Base-by-base conservation (phyloP, 768 basidiomycete genomes). In the Kwoniella sp. region DNA sequence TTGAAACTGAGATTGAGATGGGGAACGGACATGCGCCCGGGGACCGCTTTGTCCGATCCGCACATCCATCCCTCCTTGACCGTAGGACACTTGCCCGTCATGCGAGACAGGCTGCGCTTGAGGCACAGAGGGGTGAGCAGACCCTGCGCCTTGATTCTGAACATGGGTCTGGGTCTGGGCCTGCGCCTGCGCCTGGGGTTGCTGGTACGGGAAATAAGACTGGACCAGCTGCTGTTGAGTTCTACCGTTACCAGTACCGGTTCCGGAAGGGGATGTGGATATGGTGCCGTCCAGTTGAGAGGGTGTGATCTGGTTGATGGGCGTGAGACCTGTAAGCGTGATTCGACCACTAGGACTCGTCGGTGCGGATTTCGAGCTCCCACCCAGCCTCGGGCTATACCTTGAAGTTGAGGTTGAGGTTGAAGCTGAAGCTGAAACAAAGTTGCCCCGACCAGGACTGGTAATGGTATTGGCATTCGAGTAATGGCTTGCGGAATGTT, bases 311-410 rank as follows among this genome's bases (percentile, higher is more conserved):
- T 41, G 38, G 11, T 13, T n/a, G 5, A 65, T 26, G 8, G 63
- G 63, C 15, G 57, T 59, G 2, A 63, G 29, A 12, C 62, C 54
- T 23, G 47, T 28, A 2, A 58, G 41, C 4, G 26, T 25, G 13
- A 58, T 28, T 25, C 63, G 9, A 15, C 63, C 63, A 34, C 30
- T 58, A 12, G 63, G 63, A 55, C 57, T 58, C 22, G 52, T 55
- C 34, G 63, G 63, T 45, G 57, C 63, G 11, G 63, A 65, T 48
- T 47, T 65, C 25, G 51, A 52, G 22, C 11, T 25, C 20, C 15
- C 25, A 12, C 29, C 51, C 4, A 52, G 51, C 11, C 23, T 30
- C 11, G 51, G 25, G 12, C 25, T 25, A 20, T 12, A 25, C 25
- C 4, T 30, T 23, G 51, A 25, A 2, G 8, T 30, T 20, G 17